These are phyloP conservation scores for Apiotrichum gamsii DNA, from an alignment of 1,284 basidiomycete species.

Conservation along the genomic window DNA sequence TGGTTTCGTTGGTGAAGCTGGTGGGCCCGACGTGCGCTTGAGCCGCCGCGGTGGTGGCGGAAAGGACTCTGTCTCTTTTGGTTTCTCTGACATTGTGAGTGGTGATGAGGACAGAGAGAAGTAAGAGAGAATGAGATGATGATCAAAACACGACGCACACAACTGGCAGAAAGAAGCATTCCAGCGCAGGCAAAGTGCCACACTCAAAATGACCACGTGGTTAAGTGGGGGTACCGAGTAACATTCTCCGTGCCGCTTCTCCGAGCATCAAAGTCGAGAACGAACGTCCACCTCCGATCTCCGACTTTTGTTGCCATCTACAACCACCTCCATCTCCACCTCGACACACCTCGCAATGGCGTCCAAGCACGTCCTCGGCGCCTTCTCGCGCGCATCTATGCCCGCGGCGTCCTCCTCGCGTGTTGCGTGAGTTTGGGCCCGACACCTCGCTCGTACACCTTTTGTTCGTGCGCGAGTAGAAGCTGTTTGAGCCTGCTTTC, in stretches of 20 bases:
- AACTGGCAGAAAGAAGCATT: too few species aligned
- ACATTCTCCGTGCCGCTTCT: background rate
- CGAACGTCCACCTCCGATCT: background rate
- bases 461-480: background rate
- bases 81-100: too few species aligned
- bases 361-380: conserved; percentile 11
- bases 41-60: too few species aligned
- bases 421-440: conserved; percentile 5
- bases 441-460: too few species aligned
- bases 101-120: too few species aligned
- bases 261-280: background rate
- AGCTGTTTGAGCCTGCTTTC: background rate
- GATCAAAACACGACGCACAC: too few species aligned
- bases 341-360: conserved; percentile 7
- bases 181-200: too few species aligned
- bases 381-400: conserved; percentile 4
- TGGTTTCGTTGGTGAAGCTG: too few species aligned
- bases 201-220: too few species aligned
- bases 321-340: background rate
- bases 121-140: too few species aligned
- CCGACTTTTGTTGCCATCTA: background rate
- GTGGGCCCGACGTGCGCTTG: too few species aligned
- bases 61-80: too few species aligned
- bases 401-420: conserved; percentile 9
- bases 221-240: background rate